A percentile compares a stretch with the other conserved stretches of the same genome.
These are phyloP conservation scores for Staphylotrichum tortipilum DNA, from an alignment of 495 filamentous ascomycete species.

Conservation along the genomic window DNA sequence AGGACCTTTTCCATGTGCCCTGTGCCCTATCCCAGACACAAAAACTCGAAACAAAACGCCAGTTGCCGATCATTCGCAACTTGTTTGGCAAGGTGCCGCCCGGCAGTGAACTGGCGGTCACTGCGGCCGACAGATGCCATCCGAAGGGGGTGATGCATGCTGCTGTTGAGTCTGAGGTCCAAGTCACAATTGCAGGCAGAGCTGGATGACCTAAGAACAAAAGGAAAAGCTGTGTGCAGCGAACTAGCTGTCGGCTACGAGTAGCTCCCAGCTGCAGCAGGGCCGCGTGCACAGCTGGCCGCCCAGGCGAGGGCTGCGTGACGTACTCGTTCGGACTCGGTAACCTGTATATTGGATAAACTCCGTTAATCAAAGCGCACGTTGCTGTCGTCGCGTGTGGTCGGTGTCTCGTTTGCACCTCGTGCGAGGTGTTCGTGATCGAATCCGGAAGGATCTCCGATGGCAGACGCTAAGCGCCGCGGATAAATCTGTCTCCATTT, in stretches of 20 bases:
- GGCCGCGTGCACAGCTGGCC: too few relatives aligned
- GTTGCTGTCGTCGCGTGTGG: neutral
- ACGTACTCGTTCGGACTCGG: conserved; percentile 5
- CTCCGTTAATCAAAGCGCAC: neutral
- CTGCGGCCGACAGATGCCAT: conserved; percentile 18
- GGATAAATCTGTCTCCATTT: too few relatives aligned
- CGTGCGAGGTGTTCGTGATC: conserved; percentile 13
- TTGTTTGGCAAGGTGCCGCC: neutral
- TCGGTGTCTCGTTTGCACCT: conserved; percentile 1
- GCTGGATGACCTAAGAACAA: too few relatives aligned
- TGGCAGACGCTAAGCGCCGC: too few relatives aligned
- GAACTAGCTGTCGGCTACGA: too few relatives aligned
- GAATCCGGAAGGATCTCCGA: conserved; percentile 24
- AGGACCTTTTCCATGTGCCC: conserved; percentile 1
- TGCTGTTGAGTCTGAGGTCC: too few relatives aligned
- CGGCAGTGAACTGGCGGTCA: conserved; percentile 5
- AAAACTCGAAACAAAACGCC: conserved; percentile 22
- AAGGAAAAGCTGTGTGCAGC: too few relatives aligned
- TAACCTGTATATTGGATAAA: conserved; percentile 7
- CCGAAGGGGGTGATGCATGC: conserved; percentile 2
- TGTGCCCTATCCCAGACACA: conserved; percentile 8
- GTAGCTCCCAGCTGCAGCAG: too few relatives aligned
- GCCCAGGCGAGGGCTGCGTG: conserved; percentile 18
- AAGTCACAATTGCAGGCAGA: too few relatives aligned
- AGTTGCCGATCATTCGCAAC: conserved; percentile 12